Percentiles rank a stretch among this genome's conserved stretches.
These are phyloP conservation scores for Fomitiporia mediterranea DNA, from an alignment of 1,284 basidiomycete species.

Conservation along the genomic window DNA sequence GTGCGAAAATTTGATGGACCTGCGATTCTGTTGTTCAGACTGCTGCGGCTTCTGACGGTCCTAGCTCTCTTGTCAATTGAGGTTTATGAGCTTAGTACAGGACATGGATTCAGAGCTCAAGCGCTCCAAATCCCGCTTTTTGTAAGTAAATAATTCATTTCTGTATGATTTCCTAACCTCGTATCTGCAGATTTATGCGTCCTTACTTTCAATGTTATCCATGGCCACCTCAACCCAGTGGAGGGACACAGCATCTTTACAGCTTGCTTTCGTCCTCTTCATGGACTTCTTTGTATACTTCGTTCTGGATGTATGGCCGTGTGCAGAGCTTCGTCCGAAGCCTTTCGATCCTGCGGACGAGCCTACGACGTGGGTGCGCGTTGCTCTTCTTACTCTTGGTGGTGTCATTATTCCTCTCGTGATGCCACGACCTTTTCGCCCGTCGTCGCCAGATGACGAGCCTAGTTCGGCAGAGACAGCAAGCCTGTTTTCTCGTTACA, in stretches of 20 bases:
- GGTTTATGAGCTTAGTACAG: slow-evolving; percentile 4
- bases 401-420: slow-evolving; percentile 42
- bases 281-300: slow-evolving; percentile 39
- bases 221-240: slow-evolving; percentile 20
- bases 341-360: slow-evolving; percentile 40
- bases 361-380: slow-evolving; percentile 33
- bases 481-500: slow-evolving; percentile 13
- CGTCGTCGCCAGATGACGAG: slow-evolving; percentile 35
- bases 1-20: slow-evolving; percentile 1
- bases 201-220: slow-evolving; percentile 21
- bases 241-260: slow-evolving; percentile 20
- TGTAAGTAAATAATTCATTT: slow-evolving; percentile 5
- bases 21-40: slow-evolving; percentile 13
- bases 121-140: slow-evolving; percentile 7
- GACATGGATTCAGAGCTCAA: not conserved
- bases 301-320: slow-evolving; percentile 49
- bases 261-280: slow-evolving; percentile 33
- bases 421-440: slow-evolving; percentile 42
- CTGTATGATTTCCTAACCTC: not conserved
- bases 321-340: slow-evolving; percentile 36
- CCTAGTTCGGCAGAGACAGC: slow-evolving; percentile 7
- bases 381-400: slow-evolving; percentile 37
- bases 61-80: slow-evolving; percentile 10
- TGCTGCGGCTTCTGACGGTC: slow-evolving; percentile 6
- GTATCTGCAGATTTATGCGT: slow-evolving; percentile 21